A percentile compares a stretch with the other conserved stretches of the same genome.
Evolutionary conservation across 768 basidiomycete species (phyloP).

Genomic region (Lactarius indigo): DNA sequence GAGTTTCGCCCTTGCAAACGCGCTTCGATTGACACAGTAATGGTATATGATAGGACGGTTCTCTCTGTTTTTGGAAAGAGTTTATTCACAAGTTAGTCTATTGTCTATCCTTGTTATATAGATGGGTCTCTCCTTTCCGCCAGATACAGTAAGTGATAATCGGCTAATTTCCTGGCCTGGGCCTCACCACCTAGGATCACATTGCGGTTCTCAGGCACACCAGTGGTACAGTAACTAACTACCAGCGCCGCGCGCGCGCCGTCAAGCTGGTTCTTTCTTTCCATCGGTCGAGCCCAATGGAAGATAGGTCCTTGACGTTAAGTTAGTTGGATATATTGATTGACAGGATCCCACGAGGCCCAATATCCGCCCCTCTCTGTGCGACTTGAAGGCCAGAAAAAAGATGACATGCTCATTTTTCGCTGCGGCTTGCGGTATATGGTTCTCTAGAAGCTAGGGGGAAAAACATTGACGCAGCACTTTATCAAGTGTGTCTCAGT

Average conservation of each 20-base stretch:
- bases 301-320: not conserved
- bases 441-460: not conserved
- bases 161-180: not conserved
- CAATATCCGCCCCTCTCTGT: not conserved
- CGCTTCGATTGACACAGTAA: not conserved
- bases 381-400: not conserved
- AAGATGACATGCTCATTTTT: not conserved
- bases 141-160: not conserved
- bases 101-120: too few relatives aligned
- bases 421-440: too few relatives aligned
- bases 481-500: too few relatives aligned
- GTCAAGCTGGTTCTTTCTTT: not conserved
- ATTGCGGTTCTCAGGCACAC: not conserved
- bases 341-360: not conserved
- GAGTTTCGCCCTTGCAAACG: not conserved
- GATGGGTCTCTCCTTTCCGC: not conserved
- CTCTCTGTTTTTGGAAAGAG: too few relatives aligned
- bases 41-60: not conserved
- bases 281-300: not conserved
- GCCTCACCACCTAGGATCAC: not conserved
- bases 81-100: too few relatives aligned
- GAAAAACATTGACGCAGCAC: too few relatives aligned
- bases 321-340: not conserved
- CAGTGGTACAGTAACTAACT: not conserved
- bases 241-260: not conserved